These are phyloP conservation scores for Vaccinium myrtillus DNA, from an alignment of 148 eudicot genomes.

Conservation along the genomic window DNA sequence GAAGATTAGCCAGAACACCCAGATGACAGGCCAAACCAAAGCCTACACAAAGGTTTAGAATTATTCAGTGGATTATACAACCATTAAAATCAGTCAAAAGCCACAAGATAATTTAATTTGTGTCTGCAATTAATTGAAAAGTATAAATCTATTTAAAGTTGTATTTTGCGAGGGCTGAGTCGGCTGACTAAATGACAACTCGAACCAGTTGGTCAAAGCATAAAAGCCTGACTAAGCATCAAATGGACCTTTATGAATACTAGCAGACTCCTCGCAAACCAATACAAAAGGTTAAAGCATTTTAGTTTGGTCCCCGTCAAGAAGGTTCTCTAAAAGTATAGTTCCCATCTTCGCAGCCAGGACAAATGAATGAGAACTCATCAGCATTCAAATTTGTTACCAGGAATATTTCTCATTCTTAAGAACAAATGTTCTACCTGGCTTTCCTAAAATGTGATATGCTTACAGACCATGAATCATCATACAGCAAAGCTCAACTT, in stretches of 20 bases:
- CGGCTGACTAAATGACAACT: neutral
- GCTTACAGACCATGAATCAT: neutral
- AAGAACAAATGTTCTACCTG: neutral
- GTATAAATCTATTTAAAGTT: neutral
- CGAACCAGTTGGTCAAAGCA: neutral
- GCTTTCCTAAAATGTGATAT: neutral
- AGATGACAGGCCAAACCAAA: conserved; percentile 98
- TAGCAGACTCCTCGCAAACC: neutral
- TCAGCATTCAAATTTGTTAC: neutral
- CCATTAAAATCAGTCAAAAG: neutral
- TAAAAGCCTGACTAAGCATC: neutral
- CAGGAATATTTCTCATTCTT: neutral
- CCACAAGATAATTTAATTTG: neutral
- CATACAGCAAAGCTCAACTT: neutral
- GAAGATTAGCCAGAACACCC: conserved; percentile 83
- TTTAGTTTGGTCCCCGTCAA: neutral
- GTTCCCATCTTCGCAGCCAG: neutral
- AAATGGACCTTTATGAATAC: neutral
- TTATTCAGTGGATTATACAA: neutral
- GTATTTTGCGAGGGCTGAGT: neutral
- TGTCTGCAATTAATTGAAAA: neutral
- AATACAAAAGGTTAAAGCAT: neutral
- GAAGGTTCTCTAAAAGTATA: neutral
- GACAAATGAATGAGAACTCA: neutral
- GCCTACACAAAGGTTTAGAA: conserved; percentile 42